phyloP scores from a whole-genome alignment of 768 basidiomycete species.

The Mrakia blollopis region DNA sequence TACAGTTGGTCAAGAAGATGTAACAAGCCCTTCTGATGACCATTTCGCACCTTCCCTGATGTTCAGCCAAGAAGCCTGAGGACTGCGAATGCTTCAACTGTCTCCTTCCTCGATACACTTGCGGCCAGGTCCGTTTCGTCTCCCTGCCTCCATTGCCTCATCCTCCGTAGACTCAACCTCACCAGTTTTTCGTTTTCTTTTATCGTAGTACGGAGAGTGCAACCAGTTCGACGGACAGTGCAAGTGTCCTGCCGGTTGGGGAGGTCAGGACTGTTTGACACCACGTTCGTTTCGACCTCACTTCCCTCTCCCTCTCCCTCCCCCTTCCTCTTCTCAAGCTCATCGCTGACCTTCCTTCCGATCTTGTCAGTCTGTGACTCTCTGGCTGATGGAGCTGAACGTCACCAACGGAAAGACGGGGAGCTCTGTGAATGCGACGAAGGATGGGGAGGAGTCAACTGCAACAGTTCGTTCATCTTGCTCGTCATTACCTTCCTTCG shows the following conservation, averaged over 20 bases:
- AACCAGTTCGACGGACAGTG: constrained; percentile 91
- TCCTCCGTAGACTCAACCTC: neutral
- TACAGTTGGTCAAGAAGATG: accelerated
- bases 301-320: neutral
- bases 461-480: constrained; percentile 66
- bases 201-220: constrained; percentile 65
- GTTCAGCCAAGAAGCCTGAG: constrained; percentile 22
- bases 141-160: neutral
- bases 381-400: constrained; percentile 78
- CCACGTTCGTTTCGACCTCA: constrained; percentile 64
- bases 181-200: neutral
- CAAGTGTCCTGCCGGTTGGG: constrained; percentile 95
- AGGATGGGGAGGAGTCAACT: constrained; percentile 94
- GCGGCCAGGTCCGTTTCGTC: constrained; percentile 58
- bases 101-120: constrained; percentile 80
- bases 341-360: neutral
- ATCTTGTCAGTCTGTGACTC: constrained; percentile 76
- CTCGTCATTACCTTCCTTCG: too few relatives aligned
- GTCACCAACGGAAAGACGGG: constrained; percentile 70
- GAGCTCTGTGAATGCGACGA: constrained; percentile 82
- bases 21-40: neutral
- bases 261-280: constrained; percentile 86
- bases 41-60: neutral
- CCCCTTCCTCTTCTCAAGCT: neutral
- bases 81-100: constrained; percentile 77